phyloP scores from a whole-genome alignment of 2,329 filamentous ascomycete species.

The Simplicillium aogashimaense region DNA sequence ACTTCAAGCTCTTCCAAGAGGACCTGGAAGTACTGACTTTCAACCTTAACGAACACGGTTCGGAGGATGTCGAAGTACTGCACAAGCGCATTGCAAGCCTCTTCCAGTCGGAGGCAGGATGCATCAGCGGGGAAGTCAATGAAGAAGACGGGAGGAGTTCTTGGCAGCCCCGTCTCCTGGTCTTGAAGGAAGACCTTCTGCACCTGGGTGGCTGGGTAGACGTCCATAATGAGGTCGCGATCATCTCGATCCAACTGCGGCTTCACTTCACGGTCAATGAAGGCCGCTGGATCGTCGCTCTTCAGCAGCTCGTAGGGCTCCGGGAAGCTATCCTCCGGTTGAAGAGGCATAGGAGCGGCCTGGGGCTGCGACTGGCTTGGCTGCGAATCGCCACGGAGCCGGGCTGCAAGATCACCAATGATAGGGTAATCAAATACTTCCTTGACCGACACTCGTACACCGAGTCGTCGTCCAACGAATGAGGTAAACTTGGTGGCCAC shows the following conservation, averaged over 20 bases:
- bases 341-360: too few relatives aligned
- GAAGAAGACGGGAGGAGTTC: neutral
- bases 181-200: neutral
- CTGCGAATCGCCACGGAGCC: too few relatives aligned
- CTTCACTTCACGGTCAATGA: neutral
- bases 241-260: neutral
- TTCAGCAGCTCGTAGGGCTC: neutral
- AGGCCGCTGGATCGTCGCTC: neutral
- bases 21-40: neutral
- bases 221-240: neutral
- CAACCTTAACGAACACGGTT: neutral
- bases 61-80: neutral
- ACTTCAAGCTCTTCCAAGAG: neutral
- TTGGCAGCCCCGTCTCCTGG: neutral
- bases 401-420: slow-evolving; percentile 3
- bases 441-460: slow-evolving; percentile 5
- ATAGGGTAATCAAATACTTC: slow-evolving; percentile 8
- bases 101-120: neutral
- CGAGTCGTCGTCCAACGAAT: slow-evolving; percentile 4
- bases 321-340: neutral
- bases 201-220: neutral
- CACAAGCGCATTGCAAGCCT: neutral
- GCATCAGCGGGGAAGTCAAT: neutral
- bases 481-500: slow-evolving; percentile 5
- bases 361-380: too few relatives aligned